A percentile compares a stretch with the other conserved stretches of the same genome.
Conservation (phyloP, 768 basidiomycete species). For the Xerocomellus amylosporus region DNA sequence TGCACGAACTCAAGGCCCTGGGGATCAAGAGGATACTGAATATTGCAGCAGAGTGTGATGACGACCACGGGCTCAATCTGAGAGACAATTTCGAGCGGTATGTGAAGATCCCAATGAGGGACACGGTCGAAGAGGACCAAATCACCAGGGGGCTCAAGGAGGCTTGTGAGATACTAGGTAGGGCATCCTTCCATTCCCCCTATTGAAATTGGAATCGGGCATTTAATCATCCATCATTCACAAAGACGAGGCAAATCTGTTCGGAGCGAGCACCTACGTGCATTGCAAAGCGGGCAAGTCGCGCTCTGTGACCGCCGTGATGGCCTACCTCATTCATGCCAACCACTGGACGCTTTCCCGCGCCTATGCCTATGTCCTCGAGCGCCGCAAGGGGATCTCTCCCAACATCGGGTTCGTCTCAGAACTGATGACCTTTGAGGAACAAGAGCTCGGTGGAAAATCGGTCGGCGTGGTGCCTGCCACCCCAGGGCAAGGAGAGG, state of each 20-base stretch:
- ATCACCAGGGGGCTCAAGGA: constrained; percentile 78
- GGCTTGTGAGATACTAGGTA: constrained; percentile 85
- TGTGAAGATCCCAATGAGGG: constrained; percentile 85
- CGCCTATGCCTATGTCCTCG: constrained; percentile 89
- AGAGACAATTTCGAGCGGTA: constrained; percentile 79
- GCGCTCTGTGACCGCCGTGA: constrained; percentile 92
- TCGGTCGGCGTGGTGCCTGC: constrained; percentile 26
- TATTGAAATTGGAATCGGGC: neutral
- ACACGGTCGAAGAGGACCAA: constrained; percentile 92
- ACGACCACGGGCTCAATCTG: constrained; percentile 71
- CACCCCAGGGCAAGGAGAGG: constrained; percentile 16
- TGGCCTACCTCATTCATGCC: constrained; percentile 96
- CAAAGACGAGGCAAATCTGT: constrained; percentile 86
- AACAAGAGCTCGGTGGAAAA: constrained; percentile 75
- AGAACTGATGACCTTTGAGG: constrained; percentile 96
- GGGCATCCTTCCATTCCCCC: constrained; percentile 28
- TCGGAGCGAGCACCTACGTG: constrained; percentile 87
- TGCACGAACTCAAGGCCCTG: constrained; percentile 64
- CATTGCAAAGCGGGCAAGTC: constrained; percentile 97
- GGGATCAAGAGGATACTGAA: constrained; percentile 90
- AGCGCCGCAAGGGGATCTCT: constrained; percentile 90
- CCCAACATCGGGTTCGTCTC: constrained; percentile 98
- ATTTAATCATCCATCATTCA: constrained; percentile 1
- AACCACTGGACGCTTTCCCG: constrained; percentile 94
- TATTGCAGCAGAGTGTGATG: constrained; percentile 87